These are phyloP conservation scores for Quercus berberidifolia DNA, from an alignment of 306 rosid genomes.

Conservation along the genomic window DNA sequence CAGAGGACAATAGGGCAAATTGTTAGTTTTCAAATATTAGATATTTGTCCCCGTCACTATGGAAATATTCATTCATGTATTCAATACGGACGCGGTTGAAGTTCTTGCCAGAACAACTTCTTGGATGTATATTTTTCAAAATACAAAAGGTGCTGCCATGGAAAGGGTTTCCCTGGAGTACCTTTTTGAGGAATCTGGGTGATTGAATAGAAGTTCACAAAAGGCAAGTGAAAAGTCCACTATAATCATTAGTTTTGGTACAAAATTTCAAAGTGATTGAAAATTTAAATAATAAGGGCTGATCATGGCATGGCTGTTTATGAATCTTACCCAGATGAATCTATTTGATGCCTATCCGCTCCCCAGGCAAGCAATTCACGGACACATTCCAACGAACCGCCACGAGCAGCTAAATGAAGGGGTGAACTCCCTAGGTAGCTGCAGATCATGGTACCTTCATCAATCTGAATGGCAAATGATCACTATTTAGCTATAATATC, in stretches of 20 bases:
- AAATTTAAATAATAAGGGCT: background rate
- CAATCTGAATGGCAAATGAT: slow-evolving; percentile 28
- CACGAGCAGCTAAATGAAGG: slow-evolving; percentile 86
- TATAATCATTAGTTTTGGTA: background rate
- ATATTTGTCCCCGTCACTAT: background rate
- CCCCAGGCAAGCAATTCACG: slow-evolving; percentile 88
- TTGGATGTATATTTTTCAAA: background rate
- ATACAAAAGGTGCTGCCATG: background rate
- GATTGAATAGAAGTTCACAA: background rate
- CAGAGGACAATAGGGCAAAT: background rate
- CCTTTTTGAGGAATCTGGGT: background rate
- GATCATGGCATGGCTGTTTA: background rate
- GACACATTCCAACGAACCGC: slow-evolving; percentile 81
- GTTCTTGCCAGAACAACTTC: background rate
- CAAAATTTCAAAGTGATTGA: background rate
- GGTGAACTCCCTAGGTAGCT: slow-evolving; percentile 81
- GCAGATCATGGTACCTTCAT: slow-evolving; percentile 35
- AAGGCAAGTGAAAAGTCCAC: background rate
- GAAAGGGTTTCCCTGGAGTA: background rate
- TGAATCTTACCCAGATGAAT: slow-evolving; percentile 66
- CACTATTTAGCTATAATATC: slow-evolving; percentile 7
- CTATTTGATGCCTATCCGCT: slow-evolving; percentile 81
- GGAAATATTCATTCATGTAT: background rate
- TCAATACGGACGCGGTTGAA: background rate
- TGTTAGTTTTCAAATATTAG: background rate